A percentile compares a stretch with the other conserved stretches of the same genome.
phyloP scores from a whole-genome alignment of 2,329 filamentous ascomycete species.

The Didymella glomerata region DNA sequence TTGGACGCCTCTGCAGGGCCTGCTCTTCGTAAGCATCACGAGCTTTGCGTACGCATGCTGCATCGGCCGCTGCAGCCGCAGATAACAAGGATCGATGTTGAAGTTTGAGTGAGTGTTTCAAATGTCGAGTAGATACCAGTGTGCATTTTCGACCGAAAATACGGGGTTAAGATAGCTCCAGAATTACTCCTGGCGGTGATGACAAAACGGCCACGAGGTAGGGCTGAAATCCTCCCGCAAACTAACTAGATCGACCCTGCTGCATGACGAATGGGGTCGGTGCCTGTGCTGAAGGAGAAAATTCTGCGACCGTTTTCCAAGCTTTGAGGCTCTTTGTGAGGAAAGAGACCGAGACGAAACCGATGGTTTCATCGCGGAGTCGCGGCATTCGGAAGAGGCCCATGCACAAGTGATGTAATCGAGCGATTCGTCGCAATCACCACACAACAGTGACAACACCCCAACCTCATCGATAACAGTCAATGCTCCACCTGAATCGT shows the following conservation, averaged over 20 bases:
- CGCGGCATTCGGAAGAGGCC: background rate
- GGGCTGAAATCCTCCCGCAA: slow-evolving; percentile 3
- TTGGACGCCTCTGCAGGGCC: background rate
- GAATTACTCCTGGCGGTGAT: background rate
- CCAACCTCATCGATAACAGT: slow-evolving; percentile 7
- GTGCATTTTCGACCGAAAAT: background rate
- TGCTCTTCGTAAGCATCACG: background rate
- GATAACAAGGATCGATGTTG: background rate
- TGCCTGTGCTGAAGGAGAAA: slow-evolving; percentile 3
- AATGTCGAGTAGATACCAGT: background rate
- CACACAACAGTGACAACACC: slow-evolving; percentile 1
- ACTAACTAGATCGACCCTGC: background rate
- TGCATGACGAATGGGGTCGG: background rate
- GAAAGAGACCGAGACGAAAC: too few relatives aligned
- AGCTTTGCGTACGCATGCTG: background rate
- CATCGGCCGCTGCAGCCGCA: background rate
- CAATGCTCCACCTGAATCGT: background rate
- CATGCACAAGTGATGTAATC: slow-evolving; percentile 9
- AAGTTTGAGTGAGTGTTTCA: background rate
- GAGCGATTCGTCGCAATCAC: background rate
- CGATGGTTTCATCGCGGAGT: background rate
- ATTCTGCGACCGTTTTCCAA: slow-evolving; percentile 6
- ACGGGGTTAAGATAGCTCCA: slow-evolving; percentile 11
- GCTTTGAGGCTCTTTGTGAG: slow-evolving; percentile 1
- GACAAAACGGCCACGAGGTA: slow-evolving; percentile 6